phyloP scores from a whole-genome alignment of 495 filamentous ascomycete species.

The Daldinia childiae region DNA sequence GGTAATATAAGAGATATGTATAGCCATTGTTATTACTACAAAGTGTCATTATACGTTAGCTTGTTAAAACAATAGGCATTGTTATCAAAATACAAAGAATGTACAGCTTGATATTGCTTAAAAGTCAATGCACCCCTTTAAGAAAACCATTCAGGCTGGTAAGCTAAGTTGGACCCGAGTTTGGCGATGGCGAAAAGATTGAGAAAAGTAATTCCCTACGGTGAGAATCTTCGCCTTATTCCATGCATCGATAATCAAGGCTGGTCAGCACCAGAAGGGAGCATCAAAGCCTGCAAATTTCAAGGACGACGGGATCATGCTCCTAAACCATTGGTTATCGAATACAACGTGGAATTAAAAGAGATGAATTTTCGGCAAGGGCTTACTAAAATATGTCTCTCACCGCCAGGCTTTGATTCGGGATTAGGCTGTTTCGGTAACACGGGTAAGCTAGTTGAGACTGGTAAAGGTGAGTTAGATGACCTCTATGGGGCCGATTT shows the following conservation, averaged over 20 bases:
- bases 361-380: conserved; percentile 4
- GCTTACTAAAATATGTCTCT: neutral
- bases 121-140: neutral
- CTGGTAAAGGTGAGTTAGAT: conserved; percentile 15
- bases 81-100: neutral
- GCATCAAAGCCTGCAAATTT: conserved; percentile 1
- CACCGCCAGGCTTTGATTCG: conserved; percentile 13
- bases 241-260: conserved; percentile 7
- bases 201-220: neutral
- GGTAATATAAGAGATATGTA: neutral
- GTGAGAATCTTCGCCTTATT: neutral
- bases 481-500: conserved; percentile 11
- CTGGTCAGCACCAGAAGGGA: neutral
- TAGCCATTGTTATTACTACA: neutral
- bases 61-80: neutral
- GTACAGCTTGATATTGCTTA: neutral
- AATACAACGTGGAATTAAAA: neutral
- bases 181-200: neutral
- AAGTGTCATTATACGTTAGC: neutral
- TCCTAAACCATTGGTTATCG: neutral
- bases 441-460: conserved; percentile 25
- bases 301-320: conserved; percentile 1
- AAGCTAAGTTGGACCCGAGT: neutral
- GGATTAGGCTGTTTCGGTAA: conserved; percentile 33
- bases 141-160: neutral